Conservation (phyloP, 1,139 yeast species). For the Petasospora fabianii region DNA sequence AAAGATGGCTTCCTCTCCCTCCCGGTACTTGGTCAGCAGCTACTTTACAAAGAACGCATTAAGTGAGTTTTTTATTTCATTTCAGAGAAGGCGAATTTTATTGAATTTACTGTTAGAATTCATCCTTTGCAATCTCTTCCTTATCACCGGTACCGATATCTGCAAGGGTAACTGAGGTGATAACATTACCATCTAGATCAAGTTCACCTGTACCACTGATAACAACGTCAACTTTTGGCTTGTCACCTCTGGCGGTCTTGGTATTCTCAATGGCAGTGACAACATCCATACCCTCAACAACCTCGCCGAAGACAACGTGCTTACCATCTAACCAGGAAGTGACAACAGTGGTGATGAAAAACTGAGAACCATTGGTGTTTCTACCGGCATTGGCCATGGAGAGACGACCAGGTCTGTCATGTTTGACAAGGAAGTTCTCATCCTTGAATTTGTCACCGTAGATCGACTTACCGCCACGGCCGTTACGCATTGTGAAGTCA, state of each 20-base stretch:
- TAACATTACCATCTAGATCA: conserved; percentile 28
- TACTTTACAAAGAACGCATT: too few relatives aligned
- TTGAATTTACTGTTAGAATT: too few relatives aligned
- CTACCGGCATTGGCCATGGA: conserved; percentile 98
- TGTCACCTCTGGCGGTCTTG: conserved; percentile 73
- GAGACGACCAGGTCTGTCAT: conserved; percentile 79
- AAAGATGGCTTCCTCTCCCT: too few relatives aligned
- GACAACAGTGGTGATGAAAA: conserved; percentile 89
- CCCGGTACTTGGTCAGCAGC: too few relatives aligned
- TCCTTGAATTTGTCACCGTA: conserved; percentile 86
- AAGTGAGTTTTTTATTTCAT: too few relatives aligned
- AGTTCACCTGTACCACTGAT: conserved; percentile 81
- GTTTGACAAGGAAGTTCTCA: conserved; percentile 81
- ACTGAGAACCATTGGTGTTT: conserved; percentile 94
- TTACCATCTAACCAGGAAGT: conserved; percentile 87
- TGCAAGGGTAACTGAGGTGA: conserved; percentile 22
- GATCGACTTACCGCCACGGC: conserved; percentile 95
- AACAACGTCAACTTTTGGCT: conserved; percentile 61
- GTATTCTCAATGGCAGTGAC: conserved; percentile 73
- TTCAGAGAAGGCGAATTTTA: too few relatives aligned
- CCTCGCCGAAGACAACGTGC: conserved; percentile 96
- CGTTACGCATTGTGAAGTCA: conserved; percentile 89
- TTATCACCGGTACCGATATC: conserved; percentile 10
- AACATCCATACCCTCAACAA: conserved; percentile 77
- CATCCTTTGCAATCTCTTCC: conserved; percentile 18